Percentiles rank a stretch among this genome's conserved stretches.
Evolutionary conservation across 805 yeast species (phyloP).

Genomic region (Suhomyces faveliae): DNA sequence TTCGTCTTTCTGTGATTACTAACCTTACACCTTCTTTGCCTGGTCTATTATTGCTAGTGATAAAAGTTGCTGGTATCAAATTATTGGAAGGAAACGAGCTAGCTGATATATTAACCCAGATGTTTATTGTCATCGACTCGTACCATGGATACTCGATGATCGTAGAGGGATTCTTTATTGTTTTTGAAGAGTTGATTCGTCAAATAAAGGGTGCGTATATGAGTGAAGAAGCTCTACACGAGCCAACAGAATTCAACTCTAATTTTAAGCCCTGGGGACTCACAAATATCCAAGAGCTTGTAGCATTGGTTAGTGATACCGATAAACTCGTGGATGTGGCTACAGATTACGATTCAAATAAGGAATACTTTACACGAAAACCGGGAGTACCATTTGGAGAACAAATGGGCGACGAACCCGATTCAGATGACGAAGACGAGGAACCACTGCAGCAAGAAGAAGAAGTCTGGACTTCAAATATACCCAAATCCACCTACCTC

Average conservation of each 20-base stretch:
- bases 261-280: constrained; percentile 62
- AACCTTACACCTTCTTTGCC: constrained; percentile 69
- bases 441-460: constrained; percentile 14
- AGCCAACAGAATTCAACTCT: constrained; percentile 9
- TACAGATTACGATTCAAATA: constrained; percentile 32
- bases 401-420: constrained; percentile 25
- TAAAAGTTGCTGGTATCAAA: constrained; percentile 67
- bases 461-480: constrained; percentile 59
- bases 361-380: constrained; percentile 38
- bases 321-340: constrained; percentile 23
- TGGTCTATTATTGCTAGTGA: constrained; percentile 64
- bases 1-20: constrained; percentile 64
- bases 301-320: constrained; percentile 42
- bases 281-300: constrained; percentile 40
- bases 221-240: background rate
- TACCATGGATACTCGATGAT: constrained; percentile 79
- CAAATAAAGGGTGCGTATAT: constrained; percentile 45
- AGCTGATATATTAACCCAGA: constrained; percentile 68
- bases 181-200: constrained; percentile 59
- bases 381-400: constrained; percentile 38
- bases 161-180: constrained; percentile 69
- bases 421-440: constrained; percentile 35
- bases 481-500: constrained; percentile 60
- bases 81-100: constrained; percentile 57
- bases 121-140: constrained; percentile 75